Evolutionary conservation across 306 rosid species (phyloP).

Genomic region (Lathyrus oleraceus): DNA sequence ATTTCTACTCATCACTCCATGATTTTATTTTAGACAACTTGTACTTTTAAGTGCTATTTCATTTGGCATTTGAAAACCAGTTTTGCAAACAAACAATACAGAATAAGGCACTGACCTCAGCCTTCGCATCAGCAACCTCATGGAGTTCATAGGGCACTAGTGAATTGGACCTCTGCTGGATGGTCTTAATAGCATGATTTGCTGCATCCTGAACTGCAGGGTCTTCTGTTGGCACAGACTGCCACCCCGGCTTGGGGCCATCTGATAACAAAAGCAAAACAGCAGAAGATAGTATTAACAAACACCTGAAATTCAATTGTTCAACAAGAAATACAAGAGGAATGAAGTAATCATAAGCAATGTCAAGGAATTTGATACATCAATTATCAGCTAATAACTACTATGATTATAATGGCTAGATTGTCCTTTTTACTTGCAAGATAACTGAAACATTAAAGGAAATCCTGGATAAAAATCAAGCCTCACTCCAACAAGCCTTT

Average conservation of each 20-base stretch:
- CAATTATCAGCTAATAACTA: background rate
- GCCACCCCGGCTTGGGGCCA: slow-evolving; percentile 63
- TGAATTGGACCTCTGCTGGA: slow-evolving; percentile 81
- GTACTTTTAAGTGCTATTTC: too few species aligned
- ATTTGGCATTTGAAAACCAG: slow-evolving; percentile 13
- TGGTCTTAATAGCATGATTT: slow-evolving; percentile 65
- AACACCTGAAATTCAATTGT: slow-evolving; percentile 6
- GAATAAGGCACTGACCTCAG: slow-evolving; percentile 60
- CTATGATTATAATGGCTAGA: background rate
- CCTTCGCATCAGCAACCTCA: slow-evolving; percentile 74
- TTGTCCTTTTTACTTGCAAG: slow-evolving; percentile 8
- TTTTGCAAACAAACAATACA: slow-evolving; percentile 10
- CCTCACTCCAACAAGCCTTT: slow-evolving; percentile 15
- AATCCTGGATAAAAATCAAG: background rate
- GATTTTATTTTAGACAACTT: too few species aligned
- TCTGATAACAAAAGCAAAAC: slow-evolving; percentile 42
- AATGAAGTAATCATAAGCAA: slow-evolving; percentile 9
- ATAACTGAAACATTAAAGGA: slow-evolving; percentile 17
- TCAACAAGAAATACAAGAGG: slow-evolving; percentile 14
- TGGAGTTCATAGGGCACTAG: slow-evolving; percentile 65
- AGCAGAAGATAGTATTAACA: slow-evolving; percentile 15
- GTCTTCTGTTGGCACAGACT: slow-evolving; percentile 63
- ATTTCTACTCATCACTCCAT: too few species aligned
- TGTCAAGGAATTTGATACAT: background rate
- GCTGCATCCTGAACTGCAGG: slow-evolving; percentile 87